Conservation (phyloP, 2,329 filamentous ascomycete species). For the Fusarium avenaceum region DNA sequence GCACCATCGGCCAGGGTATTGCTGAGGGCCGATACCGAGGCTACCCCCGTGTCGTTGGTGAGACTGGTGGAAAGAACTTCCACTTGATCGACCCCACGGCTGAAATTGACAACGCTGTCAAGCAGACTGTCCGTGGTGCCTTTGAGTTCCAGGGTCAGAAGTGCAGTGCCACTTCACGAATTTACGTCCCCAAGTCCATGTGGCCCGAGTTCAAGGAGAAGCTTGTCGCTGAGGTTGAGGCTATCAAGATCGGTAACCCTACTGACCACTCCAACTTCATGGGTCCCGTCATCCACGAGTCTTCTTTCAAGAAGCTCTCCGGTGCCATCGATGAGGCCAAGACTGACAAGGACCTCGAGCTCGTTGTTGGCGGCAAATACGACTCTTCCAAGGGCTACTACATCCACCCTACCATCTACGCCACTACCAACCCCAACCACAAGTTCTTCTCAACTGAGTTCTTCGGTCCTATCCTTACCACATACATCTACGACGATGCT, state of each 20-base stretch:
- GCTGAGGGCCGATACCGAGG: slow-evolving; percentile 84
- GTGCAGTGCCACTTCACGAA: slow-evolving; percentile 85
- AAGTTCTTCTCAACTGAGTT: slow-evolving; percentile 82
- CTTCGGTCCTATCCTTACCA: slow-evolving; percentile 82
- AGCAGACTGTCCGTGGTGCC: slow-evolving; percentile 86
- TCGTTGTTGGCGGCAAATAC: slow-evolving; percentile 81
- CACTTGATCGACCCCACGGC: slow-evolving; percentile 84
- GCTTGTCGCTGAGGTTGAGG: slow-evolving; percentile 76
- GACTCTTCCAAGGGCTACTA: slow-evolving; percentile 85
- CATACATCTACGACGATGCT: slow-evolving; percentile 83
- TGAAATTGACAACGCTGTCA: slow-evolving; percentile 81
- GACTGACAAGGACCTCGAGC: slow-evolving; percentile 77
- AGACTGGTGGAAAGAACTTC: slow-evolving; percentile 96
- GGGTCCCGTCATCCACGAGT: slow-evolving; percentile 87
- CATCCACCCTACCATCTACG: slow-evolving; percentile 86
- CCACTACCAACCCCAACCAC: slow-evolving; percentile 79
- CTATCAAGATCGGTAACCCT: slow-evolving; percentile 78
- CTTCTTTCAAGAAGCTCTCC: slow-evolving; percentile 83
- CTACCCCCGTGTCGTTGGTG: slow-evolving; percentile 90
- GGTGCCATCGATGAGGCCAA: slow-evolving; percentile 85
- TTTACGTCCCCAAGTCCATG: slow-evolving; percentile 81
- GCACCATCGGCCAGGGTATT: slow-evolving; percentile 84
- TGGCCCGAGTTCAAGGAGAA: slow-evolving; percentile 79
- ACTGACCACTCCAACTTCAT: slow-evolving; percentile 82
- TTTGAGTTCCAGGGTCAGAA: slow-evolving; percentile 96